Base-by-base conservation (phyloP, 2,329 filamentous ascomycete species). In the Colletotrichum theobromicola region DNA sequence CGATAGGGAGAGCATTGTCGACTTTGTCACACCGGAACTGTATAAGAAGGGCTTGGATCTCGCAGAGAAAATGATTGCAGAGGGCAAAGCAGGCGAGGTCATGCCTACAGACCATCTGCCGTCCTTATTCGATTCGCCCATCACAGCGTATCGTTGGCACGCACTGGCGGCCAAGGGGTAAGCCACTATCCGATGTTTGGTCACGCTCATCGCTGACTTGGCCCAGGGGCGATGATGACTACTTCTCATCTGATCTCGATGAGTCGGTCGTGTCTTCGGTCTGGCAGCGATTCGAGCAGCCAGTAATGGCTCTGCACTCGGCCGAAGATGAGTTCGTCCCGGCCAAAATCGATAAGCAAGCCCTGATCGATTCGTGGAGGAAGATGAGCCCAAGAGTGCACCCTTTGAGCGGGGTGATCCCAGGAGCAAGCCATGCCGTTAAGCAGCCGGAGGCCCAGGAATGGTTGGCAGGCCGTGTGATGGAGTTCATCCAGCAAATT, bases 211-310 rank as follows among this genome's bases (percentile, higher is more conserved):
- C 26, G 18, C 26, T 68, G 24, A 16, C 62, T 62, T 9, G 13
- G 13, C 7, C 24, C 61, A 90, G 91, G 7, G 94, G 93, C 12
- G 93, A 94, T 73, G 96, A 98, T 81, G 96, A 98, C 81, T 95
- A 94, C 80, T 98, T 98, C 84, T 96, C 94, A n/a, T 92, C 91
- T 4, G 94, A 97, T 80, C 84, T 97, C n/a, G 82, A 86, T 1
- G 84, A 88, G 35, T 86, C 90, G 35, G 86, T 87, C 21, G 85
- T 95, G 8, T 80, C 83, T 28, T 81, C 81, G 16, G 93, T 93
- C n/a, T 98, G 96, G 89, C 89, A 92, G 5, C 85, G 84, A 64
- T 85, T 95, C 70, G 84, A 86, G 57, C 88, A 90, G 67, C 90
- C 91, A 2, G 82, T 95, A 1, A 84, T 94, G 76, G 90, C 94